Percentiles rank a stretch among this genome's conserved stretches.
Evolutionary conservation across 345 rosid genomes (phyloP).

Genomic region (Euclidium syriacum): DNA sequence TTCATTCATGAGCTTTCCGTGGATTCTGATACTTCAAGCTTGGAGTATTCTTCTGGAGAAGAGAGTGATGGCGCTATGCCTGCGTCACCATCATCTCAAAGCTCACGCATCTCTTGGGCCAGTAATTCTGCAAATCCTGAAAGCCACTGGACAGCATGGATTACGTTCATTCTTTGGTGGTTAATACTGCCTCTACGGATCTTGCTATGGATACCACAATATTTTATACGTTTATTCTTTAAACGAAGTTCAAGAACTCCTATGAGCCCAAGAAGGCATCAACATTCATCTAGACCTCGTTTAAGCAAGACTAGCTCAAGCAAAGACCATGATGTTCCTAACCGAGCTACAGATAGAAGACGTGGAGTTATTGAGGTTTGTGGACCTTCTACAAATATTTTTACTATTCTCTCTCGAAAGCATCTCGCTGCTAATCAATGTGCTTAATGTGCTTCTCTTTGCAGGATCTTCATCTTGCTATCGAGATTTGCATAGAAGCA

Average conservation of each 20-base stretch:
- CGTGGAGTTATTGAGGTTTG: conserved; percentile 96
- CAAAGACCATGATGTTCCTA: conserved; percentile 67
- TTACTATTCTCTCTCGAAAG: background rate
- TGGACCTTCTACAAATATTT: conserved; percentile 1
- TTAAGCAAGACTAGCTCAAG: conserved; percentile 38
- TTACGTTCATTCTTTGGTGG: conserved; percentile 50
- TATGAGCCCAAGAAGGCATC: conserved; percentile 35
- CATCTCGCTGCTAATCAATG: background rate
- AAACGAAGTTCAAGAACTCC: conserved; percentile 32
- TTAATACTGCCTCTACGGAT: conserved; percentile 54
- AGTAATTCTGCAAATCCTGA: conserved; percentile 37
- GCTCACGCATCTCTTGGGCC: conserved; percentile 62
- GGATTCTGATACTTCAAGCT: conserved; percentile 70
- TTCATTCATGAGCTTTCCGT: conserved; percentile 82
- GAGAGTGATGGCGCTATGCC: conserved; percentile 63
- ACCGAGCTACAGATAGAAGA: conserved; percentile 75
- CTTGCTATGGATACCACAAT: conserved; percentile 47
- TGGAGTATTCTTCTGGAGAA: conserved; percentile 73
- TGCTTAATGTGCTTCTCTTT: conserved; percentile 5
- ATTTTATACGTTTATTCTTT: conserved; percentile 37
- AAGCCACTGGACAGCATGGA: conserved; percentile 47
- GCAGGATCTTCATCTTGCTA: conserved; percentile 93
- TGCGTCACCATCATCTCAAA: conserved; percentile 63
- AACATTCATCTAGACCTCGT: conserved; percentile 31
- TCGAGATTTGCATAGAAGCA: conserved; percentile 80